Percentiles rank a stretch among this genome's conserved stretches.
Conservation (phyloP, 1,139 yeast species). For the Magnusiomyces paraingens region DNA sequence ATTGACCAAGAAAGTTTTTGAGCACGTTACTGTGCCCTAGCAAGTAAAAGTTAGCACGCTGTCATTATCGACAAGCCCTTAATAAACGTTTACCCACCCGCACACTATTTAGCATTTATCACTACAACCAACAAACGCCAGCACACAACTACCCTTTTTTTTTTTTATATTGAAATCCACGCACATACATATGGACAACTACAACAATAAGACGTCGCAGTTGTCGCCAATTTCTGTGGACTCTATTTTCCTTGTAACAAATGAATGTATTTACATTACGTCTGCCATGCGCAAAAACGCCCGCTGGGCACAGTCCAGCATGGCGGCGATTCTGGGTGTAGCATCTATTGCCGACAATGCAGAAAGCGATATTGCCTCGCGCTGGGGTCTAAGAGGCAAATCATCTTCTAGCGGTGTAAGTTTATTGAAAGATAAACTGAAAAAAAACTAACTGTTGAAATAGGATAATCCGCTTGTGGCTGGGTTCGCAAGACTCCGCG, state of each 20-base stretch:
- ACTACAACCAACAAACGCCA: too few relatives aligned
- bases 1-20: too few relatives aligned
- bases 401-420: slow-evolving; percentile 3
- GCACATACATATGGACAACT: too few relatives aligned
- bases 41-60: too few relatives aligned
- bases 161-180: too few relatives aligned
- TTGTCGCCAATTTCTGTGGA: slow-evolving; percentile 44
- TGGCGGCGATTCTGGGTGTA: slow-evolving; percentile 74
- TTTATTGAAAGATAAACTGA: neutral
- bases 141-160: too few relatives aligned
- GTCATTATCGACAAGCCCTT: too few relatives aligned
- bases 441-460: neutral
- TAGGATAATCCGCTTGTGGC: slow-evolving; percentile 62
- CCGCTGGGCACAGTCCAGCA: slow-evolving; percentile 78
- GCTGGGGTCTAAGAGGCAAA: slow-evolving; percentile 22
- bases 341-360: slow-evolving; percentile 17
- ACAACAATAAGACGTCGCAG: neutral
- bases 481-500: slow-evolving; percentile 72
- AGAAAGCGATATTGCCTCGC: slow-evolving; percentile 24
- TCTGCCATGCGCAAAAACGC: slow-evolving; percentile 88
- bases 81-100: too few relatives aligned
- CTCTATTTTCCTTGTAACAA: slow-evolving; percentile 76
- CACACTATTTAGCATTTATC: too few relatives aligned
- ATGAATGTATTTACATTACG: slow-evolving; percentile 80
- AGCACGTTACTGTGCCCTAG: too few relatives aligned